Conservation (phyloP, 345 rosid species). For the Brassica rapa region DNA sequence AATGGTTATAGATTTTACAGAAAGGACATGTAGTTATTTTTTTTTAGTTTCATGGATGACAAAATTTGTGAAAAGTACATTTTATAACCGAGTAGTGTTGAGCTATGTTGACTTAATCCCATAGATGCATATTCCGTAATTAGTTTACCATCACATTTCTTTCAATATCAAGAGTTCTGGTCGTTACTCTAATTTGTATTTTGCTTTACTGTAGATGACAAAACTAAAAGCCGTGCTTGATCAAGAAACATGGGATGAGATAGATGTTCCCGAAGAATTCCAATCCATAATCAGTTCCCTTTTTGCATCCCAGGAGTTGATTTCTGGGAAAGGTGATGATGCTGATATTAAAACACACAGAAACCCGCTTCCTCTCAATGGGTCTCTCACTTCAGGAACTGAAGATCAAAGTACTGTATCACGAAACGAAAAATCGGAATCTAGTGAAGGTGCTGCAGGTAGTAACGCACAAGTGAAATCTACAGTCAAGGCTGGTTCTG, state of each 20-base stretch:
- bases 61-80: neutral
- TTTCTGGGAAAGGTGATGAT: conserved; percentile 47
- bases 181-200: conserved; percentile 18
- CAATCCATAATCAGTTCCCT: conserved; percentile 70
- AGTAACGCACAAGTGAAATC: conserved; percentile 46
- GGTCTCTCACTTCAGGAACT: conserved; percentile 41
- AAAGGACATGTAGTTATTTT: neutral
- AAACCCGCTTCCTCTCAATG: conserved; percentile 46
- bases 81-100: conserved; percentile 8
- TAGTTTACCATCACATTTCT: conserved; percentile 3
- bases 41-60: conserved; percentile 6
- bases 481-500: conserved; percentile 47
- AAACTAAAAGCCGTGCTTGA: conserved; percentile 96
- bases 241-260: conserved; percentile 99
- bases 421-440: conserved; percentile 43
- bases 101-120: conserved; percentile 8
- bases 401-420: conserved; percentile 44
- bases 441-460: conserved; percentile 44
- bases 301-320: conserved; percentile 50
- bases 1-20: conserved; percentile 4
- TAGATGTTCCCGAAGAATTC: conserved; percentile 95
- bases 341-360: conserved; percentile 34
- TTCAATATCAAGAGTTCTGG: neutral
- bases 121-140: conserved; percentile 9
- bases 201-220: conserved; percentile 60